Conservation (phyloP, 1,284 basidiomycete species). For the Apiotrichum veenhuisii region DNA sequence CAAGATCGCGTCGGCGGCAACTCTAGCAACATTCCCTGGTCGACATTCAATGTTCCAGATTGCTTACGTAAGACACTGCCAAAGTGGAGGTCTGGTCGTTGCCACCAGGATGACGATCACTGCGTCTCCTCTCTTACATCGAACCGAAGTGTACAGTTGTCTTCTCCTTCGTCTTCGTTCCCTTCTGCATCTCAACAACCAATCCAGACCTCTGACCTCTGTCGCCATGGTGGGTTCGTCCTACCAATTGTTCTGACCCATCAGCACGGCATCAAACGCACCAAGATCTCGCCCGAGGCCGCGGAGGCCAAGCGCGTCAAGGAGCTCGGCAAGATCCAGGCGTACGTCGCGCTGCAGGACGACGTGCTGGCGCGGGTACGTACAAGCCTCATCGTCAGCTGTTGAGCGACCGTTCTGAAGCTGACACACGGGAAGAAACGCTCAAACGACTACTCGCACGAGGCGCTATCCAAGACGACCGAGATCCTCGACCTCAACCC, state of each 20-base stretch:
- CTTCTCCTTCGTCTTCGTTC: too few relatives aligned
- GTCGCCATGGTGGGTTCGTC: slow-evolving; percentile 9
- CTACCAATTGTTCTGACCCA: background rate
- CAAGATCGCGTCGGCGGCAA: too few relatives aligned
- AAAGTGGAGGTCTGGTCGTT: too few relatives aligned
- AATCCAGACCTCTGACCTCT: background rate
- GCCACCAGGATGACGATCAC: too few relatives aligned
- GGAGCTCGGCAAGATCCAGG: slow-evolving; percentile 69
- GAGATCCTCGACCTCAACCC: slow-evolving; percentile 74
- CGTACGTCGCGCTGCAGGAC: slow-evolving; percentile 66
- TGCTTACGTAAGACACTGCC: too few relatives aligned
- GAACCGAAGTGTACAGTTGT: too few relatives aligned
- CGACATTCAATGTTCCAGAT: too few relatives aligned
- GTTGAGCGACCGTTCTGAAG: background rate
- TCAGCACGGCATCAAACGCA: slow-evolving; percentile 72
- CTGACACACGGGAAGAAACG: slow-evolving; percentile 58
- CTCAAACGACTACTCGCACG: slow-evolving; percentile 60
- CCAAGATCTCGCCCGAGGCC: slow-evolving; percentile 61
- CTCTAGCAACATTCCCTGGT: too few relatives aligned
- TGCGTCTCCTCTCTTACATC: too few relatives aligned
- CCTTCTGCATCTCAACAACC: too few relatives aligned
- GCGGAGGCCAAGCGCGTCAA: slow-evolving; percentile 62
- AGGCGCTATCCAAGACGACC: slow-evolving; percentile 70
- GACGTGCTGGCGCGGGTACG: slow-evolving; percentile 65
- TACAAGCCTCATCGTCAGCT: slow-evolving; percentile 1